These are phyloP conservation scores for Pseudocercospora fijiensis DNA, from an alignment of 2,329 filamentous ascomycete species.

Conservation along the genomic window DNA sequence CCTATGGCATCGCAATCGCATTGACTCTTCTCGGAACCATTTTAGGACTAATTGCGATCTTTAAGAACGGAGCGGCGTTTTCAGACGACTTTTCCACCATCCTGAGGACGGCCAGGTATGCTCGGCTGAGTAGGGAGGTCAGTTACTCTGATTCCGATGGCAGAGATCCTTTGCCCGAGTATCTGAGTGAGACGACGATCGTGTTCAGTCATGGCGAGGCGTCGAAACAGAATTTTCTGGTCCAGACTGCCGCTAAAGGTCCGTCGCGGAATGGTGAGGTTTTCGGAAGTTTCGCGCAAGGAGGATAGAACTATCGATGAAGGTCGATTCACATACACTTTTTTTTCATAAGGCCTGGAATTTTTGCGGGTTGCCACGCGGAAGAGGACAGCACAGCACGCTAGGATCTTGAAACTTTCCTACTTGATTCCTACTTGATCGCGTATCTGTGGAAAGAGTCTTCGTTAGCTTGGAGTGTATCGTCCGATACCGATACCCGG, in stretches of 20 bases:
- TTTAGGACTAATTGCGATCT: conserved; percentile 13
- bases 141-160: background rate
- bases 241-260: no score
- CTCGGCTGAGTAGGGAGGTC: background rate
- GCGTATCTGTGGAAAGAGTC: no score
- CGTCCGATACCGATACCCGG: no score
- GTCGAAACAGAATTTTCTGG: no score
- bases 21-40: conserved; percentile 12
- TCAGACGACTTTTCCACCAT: conserved; percentile 26
- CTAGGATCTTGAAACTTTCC: no score
- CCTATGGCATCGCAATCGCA: conserved; percentile 22
- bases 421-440: no score
- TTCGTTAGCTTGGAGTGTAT: no score
- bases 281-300: no score
- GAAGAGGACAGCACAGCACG: background rate
- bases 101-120: conserved; percentile 4
- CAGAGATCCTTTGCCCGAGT: conserved; percentile 8
- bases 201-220: background rate
- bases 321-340: no score
- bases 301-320: no score
- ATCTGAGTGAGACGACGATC: background rate
- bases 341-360: no score
- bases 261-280: no score
- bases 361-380: background rate
- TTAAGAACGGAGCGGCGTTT: conserved; percentile 15